These are phyloP conservation scores for Corinectria fuckeliana DNA, from an alignment of 2,329 filamentous ascomycete species.

Conservation along the genomic window DNA sequence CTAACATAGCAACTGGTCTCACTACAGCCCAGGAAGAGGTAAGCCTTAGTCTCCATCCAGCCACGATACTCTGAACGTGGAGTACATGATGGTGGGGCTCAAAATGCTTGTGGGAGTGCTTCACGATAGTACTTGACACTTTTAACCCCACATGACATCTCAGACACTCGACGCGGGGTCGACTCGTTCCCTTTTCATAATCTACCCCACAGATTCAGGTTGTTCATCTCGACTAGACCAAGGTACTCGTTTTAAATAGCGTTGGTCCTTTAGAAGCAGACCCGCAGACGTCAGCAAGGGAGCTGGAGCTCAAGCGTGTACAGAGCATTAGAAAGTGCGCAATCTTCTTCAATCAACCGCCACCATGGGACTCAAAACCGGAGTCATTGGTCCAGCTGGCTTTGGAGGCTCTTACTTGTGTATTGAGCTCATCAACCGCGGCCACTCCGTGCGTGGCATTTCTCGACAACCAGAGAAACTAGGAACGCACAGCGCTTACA, in stretches of 20 bases:
- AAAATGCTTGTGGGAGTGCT: background rate
- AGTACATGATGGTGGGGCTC: background rate
- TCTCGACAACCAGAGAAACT: conserved; percentile 7
- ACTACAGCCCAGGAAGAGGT: background rate
- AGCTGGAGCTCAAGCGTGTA: background rate
- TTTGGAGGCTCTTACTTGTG: conserved; percentile 5
- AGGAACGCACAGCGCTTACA: background rate
- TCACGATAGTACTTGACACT: too few relatives aligned
- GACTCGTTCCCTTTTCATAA: background rate
- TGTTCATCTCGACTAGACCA: background rate
- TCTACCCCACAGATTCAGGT: background rate
- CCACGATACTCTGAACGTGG: background rate
- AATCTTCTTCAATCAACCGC: background rate
- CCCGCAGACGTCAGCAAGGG: background rate
- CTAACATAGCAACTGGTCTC: background rate
- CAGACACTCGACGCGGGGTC: background rate
- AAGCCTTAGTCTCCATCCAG: background rate
- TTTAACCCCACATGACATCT: background rate
- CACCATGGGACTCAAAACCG: background rate
- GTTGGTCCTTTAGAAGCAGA: too few relatives aligned
- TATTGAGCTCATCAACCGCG: conserved; percentile 6
- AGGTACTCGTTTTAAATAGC: too few relatives aligned
- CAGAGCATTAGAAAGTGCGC: background rate
- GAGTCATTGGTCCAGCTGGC: conserved; percentile 1
- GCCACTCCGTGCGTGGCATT: background rate